Percentiles rank a stretch among this genome's conserved stretches.
These are phyloP conservation scores for Marchantia paleacea DNA, from an alignment of 225 moss, liverwort and hornwort species.

Conservation along the genomic window DNA sequence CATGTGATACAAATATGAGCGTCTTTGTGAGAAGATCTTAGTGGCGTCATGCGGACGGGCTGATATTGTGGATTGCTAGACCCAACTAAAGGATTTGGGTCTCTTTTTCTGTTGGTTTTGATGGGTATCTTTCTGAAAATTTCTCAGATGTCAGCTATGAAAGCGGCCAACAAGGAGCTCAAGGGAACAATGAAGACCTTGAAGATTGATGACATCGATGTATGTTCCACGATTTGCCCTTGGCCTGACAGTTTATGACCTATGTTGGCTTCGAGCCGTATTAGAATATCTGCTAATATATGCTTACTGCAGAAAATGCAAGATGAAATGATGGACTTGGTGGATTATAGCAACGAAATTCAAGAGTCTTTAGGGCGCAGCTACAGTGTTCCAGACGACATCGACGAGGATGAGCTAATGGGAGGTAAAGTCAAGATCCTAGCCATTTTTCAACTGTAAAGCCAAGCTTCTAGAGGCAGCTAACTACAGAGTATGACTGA, in stretches of 20 bases:
- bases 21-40: background rate
- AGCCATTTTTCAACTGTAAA: background rate
- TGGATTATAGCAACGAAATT: slow-evolving; percentile 94
- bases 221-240: slow-evolving; percentile 24
- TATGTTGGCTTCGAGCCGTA: background rate
- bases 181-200: slow-evolving; percentile 99
- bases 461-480: background rate
- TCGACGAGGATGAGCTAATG: slow-evolving; percentile 96
- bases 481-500: background rate
- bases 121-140: background rate
- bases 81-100: background rate
- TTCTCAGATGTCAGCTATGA: slow-evolving; percentile 86
- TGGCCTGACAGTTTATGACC: background rate
- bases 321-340: slow-evolving; percentile 99
- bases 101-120: background rate
- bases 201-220: slow-evolving; percentile 92
- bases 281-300: background rate
- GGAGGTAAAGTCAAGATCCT: slow-evolving; percentile 50
- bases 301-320: slow-evolving; percentile 75
- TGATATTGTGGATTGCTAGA: background rate
- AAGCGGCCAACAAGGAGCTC: slow-evolving; percentile 87
- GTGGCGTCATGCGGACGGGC: background rate
- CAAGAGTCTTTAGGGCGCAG: slow-evolving; percentile 96
- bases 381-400: slow-evolving; percentile 93
- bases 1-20: background rate